Conservation (phyloP, 495 filamentous ascomycete genomes). For the Jackrogersella minutella region DNA sequence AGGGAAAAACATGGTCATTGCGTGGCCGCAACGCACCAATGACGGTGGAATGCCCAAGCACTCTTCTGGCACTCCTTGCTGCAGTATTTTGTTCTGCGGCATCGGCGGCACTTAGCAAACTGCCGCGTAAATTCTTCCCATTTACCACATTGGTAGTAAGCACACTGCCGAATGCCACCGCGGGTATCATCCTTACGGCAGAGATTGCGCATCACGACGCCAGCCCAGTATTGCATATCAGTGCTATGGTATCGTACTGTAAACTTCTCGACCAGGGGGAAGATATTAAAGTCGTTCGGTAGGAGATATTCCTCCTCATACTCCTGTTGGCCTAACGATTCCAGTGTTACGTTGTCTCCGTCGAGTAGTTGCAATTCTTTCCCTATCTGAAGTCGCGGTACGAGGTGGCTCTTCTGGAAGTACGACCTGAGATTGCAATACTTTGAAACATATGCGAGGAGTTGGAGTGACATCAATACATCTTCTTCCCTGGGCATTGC, state of each 20-base stretch:
- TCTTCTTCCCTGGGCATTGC: constrained; percentile 97
- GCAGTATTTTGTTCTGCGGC: constrained; percentile 98
- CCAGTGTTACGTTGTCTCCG: constrained; percentile 57
- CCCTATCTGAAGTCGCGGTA: constrained; percentile 89
- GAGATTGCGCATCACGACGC: constrained; percentile 97
- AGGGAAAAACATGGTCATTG: constrained; percentile 47
- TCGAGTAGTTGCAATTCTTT: constrained; percentile 83
- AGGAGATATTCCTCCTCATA: constrained; percentile 89
- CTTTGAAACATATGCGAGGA: constrained; percentile 97
- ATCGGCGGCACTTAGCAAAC: constrained; percentile 97
- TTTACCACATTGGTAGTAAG: constrained; percentile 96
- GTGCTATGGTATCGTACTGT: constrained; percentile 91
- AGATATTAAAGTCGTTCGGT: constrained; percentile 96
- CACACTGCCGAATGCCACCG: constrained; percentile 94
- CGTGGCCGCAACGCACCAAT: constrained; percentile 90
- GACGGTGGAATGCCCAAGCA: constrained; percentile 95
- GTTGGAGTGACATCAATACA: constrained; percentile 96
- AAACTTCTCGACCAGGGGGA: constrained; percentile 97
- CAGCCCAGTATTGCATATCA: constrained; percentile 99
- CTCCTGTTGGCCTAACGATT: constrained; percentile 58
- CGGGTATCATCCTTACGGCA: constrained; percentile 96
- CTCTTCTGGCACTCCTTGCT: constrained; percentile 99
- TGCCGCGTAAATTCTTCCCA: constrained; percentile 97
- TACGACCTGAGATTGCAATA: constrained; percentile 96
- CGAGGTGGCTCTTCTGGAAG: constrained; percentile 93